Percentiles rank a stretch among this genome's conserved stretches.
Conservation (phyloP, 2,329 filamentous ascomycete genomes). For the Phaeosphaeria sp. region DNA sequence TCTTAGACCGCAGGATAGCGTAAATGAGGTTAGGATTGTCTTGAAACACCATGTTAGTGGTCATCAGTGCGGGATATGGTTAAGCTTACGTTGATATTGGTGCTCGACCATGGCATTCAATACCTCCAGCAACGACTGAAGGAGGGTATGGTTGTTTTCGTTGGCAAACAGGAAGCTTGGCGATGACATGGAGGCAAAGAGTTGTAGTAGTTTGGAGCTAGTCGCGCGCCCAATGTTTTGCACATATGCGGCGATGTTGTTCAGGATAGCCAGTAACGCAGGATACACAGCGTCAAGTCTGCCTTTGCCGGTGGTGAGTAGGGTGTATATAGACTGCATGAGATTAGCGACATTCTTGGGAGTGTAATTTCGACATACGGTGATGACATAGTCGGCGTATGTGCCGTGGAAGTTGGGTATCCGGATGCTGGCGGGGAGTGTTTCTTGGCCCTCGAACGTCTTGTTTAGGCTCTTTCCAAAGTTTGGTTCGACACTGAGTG, state of each 20-base stretch:
- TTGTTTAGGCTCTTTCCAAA: slow-evolving; percentile 93
- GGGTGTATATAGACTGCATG: slow-evolving; percentile 80
- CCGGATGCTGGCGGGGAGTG: slow-evolving; percentile 79
- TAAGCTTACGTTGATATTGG: slow-evolving; percentile 73
- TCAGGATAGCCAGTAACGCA: slow-evolving; percentile 87
- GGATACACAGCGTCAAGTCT: slow-evolving; percentile 91
- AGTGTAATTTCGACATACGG: slow-evolving; percentile 61
- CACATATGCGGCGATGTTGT: slow-evolving; percentile 88
- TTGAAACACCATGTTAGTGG: slow-evolving; percentile 43
- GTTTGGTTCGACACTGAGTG: slow-evolving; percentile 87
- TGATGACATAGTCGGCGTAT: slow-evolving; percentile 93
- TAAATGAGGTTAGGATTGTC: slow-evolving; percentile 85
- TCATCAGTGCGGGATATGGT: not conserved
- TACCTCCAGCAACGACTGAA: slow-evolving; percentile 84
- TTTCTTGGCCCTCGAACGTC: slow-evolving; percentile 86
- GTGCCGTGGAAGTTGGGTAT: slow-evolving; percentile 85
- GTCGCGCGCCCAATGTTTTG: slow-evolving; percentile 77
- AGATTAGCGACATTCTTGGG: slow-evolving; percentile 32
- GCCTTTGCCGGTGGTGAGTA: slow-evolving; percentile 91
- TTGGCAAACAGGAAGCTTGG: slow-evolving; percentile 92
- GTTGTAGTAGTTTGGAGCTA: slow-evolving; percentile 82
- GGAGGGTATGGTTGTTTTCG: slow-evolving; percentile 83
- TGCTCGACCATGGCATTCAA: slow-evolving; percentile 91
- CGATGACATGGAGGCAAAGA: slow-evolving; percentile 91
- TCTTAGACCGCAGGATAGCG: slow-evolving; percentile 78